Percentiles rank a stretch among this genome's conserved stretches.
These are phyloP conservation scores for Brasilioporus rufonigricans DNA, from an alignment of 768 basidiomycete genomes.

Conservation along the genomic window DNA sequence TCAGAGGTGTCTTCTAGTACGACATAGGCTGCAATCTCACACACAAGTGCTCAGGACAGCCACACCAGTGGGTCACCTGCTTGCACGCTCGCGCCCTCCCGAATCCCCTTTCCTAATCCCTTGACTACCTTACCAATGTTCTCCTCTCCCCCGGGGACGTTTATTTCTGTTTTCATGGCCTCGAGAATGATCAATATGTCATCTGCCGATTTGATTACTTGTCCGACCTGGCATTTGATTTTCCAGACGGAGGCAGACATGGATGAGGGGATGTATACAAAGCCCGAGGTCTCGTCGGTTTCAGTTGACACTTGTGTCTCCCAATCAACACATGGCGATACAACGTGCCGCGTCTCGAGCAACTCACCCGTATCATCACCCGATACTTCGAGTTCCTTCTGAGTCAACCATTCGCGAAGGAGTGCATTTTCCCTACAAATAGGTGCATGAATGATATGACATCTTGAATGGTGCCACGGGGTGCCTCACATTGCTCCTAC, in stretches of 20 bases:
- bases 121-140: slow-evolving; percentile 44
- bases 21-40: not conserved
- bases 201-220: slow-evolving; percentile 40
- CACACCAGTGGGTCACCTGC: slow-evolving; percentile 46
- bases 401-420: too few relatives aligned
- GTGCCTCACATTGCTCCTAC: slow-evolving; percentile 42
- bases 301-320: slow-evolving; percentile 1
- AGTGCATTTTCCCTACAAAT: too few relatives aligned
- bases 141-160: slow-evolving; percentile 43
- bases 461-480: too few relatives aligned
- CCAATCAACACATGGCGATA: not conserved
- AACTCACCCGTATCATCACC: slow-evolving; percentile 3
- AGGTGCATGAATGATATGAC: too few relatives aligned
- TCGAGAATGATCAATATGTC: slow-evolving; percentile 51
- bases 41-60: slow-evolving; percentile 12
- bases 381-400: too few relatives aligned
- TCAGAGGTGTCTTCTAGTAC: not conserved
- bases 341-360: not conserved
- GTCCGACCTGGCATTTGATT: slow-evolving; percentile 43
- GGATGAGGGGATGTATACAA: slow-evolving; percentile 28
- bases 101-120: slow-evolving; percentile 39
- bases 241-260: slow-evolving; percentile 52
- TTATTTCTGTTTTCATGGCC: slow-evolving; percentile 67
- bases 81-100: slow-evolving; percentile 43
- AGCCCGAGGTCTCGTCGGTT: slow-evolving; percentile 1